Conservation (phyloP, 2,329 filamentous ascomycete genomes). For the Colletotrichum eleusines region DNA sequence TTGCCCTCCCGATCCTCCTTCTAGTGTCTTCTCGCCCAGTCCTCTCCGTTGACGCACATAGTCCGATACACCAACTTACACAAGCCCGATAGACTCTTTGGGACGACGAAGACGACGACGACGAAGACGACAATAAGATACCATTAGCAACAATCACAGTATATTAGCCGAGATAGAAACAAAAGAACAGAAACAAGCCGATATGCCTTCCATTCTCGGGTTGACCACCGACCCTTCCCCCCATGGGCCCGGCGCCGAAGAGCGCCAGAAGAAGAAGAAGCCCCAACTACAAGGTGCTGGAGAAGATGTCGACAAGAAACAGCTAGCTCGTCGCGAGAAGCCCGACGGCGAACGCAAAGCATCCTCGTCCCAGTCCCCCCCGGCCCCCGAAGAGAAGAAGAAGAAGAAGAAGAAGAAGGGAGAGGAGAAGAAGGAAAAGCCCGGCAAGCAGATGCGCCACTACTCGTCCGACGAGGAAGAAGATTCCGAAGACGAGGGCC, state of each 20-base stretch:
- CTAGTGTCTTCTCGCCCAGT: not conserved
- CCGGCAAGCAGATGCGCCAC: conserved; percentile 23
- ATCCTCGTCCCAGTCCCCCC: conserved; percentile 34
- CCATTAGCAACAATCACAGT: not conserved
- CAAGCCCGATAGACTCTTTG: not conserved
- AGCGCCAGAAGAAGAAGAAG: conserved; percentile 40
- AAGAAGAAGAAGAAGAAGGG: conserved; percentile 32
- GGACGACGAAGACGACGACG: not conserved
- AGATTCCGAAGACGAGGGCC: conserved; percentile 37
- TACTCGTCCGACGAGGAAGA: conserved; percentile 32
- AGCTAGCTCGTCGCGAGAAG: conserved; percentile 35
- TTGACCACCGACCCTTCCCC: conserved; percentile 48
- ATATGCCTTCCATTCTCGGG: conserved; percentile 51
- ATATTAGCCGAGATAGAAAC: not conserved
- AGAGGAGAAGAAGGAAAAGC: conserved; percentile 12
- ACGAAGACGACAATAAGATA: not conserved
- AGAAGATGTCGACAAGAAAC: conserved; percentile 30
- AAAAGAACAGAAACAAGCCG: conserved; percentile 3
- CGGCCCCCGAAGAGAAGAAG: conserved; percentile 17
- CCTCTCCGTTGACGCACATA: not conserved
- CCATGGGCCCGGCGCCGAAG: conserved; percentile 38
- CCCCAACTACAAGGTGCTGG: conserved; percentile 13
- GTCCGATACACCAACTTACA: not conserved
- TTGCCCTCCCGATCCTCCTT: not conserved
- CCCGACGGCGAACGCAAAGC: conserved; percentile 14